Conservation (phyloP, 495 filamentous ascomycete species). For the Trichoderma gamsii region DNA sequence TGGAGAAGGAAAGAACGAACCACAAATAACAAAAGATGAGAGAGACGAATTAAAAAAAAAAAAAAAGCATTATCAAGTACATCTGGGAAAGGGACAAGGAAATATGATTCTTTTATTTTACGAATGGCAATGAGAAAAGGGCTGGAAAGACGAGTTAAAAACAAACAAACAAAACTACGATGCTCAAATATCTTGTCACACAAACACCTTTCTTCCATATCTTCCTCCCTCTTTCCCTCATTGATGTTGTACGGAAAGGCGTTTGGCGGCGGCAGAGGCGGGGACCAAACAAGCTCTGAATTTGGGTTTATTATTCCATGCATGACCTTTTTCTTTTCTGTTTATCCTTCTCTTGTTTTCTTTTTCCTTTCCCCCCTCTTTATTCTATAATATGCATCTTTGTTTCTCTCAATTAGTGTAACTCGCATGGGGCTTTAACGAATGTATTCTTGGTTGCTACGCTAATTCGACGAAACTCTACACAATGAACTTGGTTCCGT, state of each 20-base stretch:
- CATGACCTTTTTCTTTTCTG: neutral
- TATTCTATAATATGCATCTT: too few species aligned
- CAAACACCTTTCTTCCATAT: neutral
- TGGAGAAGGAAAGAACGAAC: neutral
- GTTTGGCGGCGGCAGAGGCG: slow-evolving; percentile 6
- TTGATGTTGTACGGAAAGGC: neutral
- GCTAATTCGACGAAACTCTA: too few species aligned
- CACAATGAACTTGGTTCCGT: too few species aligned
- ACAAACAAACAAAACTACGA: neutral
- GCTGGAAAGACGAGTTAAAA: neutral
- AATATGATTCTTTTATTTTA: too few species aligned
- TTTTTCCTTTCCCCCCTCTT: too few species aligned
- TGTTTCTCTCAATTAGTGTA: too few species aligned
- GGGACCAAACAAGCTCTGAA: neutral
- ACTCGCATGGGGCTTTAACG: too few species aligned
- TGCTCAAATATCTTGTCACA: neutral
- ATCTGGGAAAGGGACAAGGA: neutral
- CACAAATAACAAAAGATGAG: neutral
- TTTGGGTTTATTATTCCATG: neutral
- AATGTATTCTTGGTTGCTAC: too few species aligned
- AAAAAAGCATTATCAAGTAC: neutral
- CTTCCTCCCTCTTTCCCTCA: neutral
- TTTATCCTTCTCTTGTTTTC: neutral
- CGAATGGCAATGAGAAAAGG: neutral
- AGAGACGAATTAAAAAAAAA: neutral